Conservation (phyloP, 768 basidiomycete genomes). For the Suillus ampliporus region DNA sequence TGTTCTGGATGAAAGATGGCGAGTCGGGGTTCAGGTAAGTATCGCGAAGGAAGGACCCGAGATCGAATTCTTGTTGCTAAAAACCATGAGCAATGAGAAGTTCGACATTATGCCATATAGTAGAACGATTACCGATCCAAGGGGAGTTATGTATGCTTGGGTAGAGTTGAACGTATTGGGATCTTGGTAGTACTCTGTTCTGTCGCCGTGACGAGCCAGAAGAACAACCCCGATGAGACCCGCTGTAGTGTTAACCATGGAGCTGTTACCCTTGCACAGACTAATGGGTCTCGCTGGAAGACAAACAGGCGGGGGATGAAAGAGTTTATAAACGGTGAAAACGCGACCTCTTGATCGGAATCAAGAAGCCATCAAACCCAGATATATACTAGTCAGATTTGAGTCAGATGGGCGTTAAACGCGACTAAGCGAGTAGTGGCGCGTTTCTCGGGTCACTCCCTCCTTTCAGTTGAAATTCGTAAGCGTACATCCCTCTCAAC, state of each 20-base stretch:
- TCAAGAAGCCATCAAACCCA: neutral
- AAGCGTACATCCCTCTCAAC: no score
- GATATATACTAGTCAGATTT: no score
- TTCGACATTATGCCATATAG: neutral
- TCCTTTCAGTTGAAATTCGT: no score
- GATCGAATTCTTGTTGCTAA: slow-evolving; percentile 65
- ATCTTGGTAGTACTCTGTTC: slow-evolving; percentile 67
- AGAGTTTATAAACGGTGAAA: neutral
- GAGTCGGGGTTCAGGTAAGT: no score
- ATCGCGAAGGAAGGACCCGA: slow-evolving; percentile 56
- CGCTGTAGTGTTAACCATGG: slow-evolving; percentile 10
- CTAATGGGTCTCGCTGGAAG: no score
- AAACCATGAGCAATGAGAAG: neutral
- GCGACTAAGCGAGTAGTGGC: no score
- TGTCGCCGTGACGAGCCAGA: slow-evolving; percentile 75
- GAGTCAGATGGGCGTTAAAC: no score
- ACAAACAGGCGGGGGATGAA: neutral
- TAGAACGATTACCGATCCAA: slow-evolving; percentile 57
- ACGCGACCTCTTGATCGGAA: neutral
- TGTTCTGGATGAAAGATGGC: no score
- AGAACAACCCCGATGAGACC: slow-evolving; percentile 67
- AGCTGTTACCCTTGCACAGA: neutral
- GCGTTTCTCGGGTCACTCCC: no score
- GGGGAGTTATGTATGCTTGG: slow-evolving; percentile 65
- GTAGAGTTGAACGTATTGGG: slow-evolving; percentile 63